Evolutionary conservation across 768 basidiomycete genomes (phyloP).

Genomic region (Suillus ampliporus): DNA sequence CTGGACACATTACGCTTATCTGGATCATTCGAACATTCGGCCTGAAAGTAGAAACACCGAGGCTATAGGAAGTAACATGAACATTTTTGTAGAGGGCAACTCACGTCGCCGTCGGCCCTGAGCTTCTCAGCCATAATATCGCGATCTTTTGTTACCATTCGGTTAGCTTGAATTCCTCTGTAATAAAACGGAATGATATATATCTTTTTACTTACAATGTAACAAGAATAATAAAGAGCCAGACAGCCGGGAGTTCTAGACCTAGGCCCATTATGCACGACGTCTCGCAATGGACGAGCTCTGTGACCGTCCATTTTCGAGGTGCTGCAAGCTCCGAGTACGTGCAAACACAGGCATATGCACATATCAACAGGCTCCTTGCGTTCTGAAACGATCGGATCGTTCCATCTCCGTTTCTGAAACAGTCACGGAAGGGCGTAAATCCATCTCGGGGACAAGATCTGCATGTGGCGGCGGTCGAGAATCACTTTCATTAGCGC

Average conservation of each 20-base stretch:
- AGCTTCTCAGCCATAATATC: constrained; percentile 7
- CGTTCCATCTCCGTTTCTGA: background rate
- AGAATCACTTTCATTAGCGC: background rate
- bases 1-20: background rate
- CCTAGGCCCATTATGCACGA: background rate
- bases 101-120: constrained; percentile 18
- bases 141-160: background rate
- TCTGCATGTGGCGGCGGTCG: background rate
- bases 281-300: background rate
- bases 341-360: constrained; percentile 1
- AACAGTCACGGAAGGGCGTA: constrained; percentile 8
- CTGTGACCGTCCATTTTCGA: background rate
- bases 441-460: constrained; percentile 6
- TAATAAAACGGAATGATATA: background rate
- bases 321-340: background rate
- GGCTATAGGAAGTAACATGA: background rate
- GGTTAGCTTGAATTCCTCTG: background rate
- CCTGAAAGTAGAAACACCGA: background rate
- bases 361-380: background rate
- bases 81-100: background rate
- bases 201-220: too few species aligned
- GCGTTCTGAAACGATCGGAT: background rate
- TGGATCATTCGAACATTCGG: background rate
- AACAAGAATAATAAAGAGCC: background rate
- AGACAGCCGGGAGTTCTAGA: background rate